Evolutionary conservation across 345 rosid species (phyloP), one percentile per base, ranked within the genome.

Genomic region (Euphorbia pulcherrima): DNA sequence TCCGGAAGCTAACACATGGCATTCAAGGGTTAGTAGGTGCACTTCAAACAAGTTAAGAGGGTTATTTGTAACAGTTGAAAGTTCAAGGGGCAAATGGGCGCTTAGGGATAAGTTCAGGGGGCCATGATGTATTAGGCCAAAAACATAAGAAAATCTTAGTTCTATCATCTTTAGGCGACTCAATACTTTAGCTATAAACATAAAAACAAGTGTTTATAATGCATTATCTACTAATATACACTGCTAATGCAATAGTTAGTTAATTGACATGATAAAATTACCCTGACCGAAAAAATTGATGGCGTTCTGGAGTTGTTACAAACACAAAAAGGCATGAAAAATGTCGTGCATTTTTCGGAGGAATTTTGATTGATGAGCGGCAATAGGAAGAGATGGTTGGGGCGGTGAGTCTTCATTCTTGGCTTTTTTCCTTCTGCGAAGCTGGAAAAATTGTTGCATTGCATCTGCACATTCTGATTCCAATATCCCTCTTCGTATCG

Each of bases 361-460:
- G 76, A 91, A 56, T 75, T 87, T 91, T 18, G 92, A 85, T 20
- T 85, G 92, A 68, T 84, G 95, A 71, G 53, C 78, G 30, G 84
- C 66, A 16, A 83, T 74, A 18, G 82, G 86, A 77, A 90, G 87
- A 56, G 87, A 82, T 10, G 89, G 82, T 52, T 85, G 81, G 8
- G 79, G 81, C 8, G 73, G 61, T 20, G 64, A 53, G 13, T 85
- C 88, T 60, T 66, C 72, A 50, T 61, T 79, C 83, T 85, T 84
- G 63, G 64, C 82, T 69, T 85, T 88, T 74, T 88, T 91, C 85
- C 77, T 87, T 80, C 97, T 88, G 76, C 99, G 79, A 53, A 85
- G 85, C 81, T 88, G 96, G 83, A 94, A 91, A 77, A 94, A 94
- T 58, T 88, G 92, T 47, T 88, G 91, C 99, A 94, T 94, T 54